These are phyloP conservation scores for Talaromyces sp. DNA, from an alignment of 2,329 filamentous ascomycete species.

Conservation along the genomic window DNA sequence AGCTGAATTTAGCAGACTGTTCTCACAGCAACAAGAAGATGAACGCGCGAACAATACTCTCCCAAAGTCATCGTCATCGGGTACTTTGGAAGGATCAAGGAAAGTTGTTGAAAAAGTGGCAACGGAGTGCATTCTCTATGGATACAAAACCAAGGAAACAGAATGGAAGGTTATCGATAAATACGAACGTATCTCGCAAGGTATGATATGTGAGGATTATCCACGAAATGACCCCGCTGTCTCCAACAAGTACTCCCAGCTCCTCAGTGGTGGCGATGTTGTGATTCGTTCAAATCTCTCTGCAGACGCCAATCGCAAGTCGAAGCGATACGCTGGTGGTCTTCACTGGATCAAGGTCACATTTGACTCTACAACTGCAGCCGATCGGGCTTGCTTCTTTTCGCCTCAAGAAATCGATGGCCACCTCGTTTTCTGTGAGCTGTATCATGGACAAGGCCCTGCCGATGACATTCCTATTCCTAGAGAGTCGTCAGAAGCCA, in stretches of 20 bases:
- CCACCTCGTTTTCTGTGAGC: slow-evolving; percentile 67
- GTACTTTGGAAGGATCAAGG: slow-evolving; percentile 39
- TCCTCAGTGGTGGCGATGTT: slow-evolving; percentile 69
- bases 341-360: slow-evolving; percentile 90
- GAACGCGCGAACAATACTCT: slow-evolving; percentile 37
- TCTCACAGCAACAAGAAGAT: slow-evolving; percentile 45
- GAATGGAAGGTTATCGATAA: slow-evolving; percentile 84
- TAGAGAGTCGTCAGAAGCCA: slow-evolving; percentile 39
- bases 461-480: slow-evolving; percentile 62
- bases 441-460: slow-evolving; percentile 64
- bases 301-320: slow-evolving; percentile 69
- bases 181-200: slow-evolving; percentile 77
- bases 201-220: slow-evolving; percentile 89
- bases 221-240: slow-evolving; percentile 74
- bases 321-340: slow-evolving; percentile 77
- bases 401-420: slow-evolving; percentile 71
- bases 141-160: slow-evolving; percentile 66
- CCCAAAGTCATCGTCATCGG: slow-evolving; percentile 40
- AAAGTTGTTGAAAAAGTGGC: slow-evolving; percentile 52
- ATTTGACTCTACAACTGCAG: slow-evolving; percentile 70
- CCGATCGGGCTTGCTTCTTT: slow-evolving; percentile 64
- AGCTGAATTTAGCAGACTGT: slow-evolving; percentile 46
- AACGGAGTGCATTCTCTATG: slow-evolving; percentile 80
- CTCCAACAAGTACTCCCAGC: slow-evolving; percentile 66
- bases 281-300: slow-evolving; percentile 66